These are phyloP conservation scores for Geranomyces michiganensis DNA, from an alignment of 192 early-diverging fungal species.

Conservation along the genomic window DNA sequence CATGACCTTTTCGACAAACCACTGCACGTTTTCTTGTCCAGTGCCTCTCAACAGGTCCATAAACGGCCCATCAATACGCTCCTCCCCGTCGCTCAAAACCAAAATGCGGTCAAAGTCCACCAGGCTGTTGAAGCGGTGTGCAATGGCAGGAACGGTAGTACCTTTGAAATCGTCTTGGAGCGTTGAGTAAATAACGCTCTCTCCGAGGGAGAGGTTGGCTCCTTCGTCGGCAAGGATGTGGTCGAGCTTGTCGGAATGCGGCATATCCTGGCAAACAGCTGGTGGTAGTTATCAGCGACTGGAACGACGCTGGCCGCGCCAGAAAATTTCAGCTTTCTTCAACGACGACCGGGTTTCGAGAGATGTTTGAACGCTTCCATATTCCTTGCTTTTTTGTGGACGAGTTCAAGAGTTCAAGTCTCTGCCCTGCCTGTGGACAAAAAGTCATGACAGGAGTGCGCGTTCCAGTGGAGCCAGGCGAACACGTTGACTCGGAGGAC, in stretches of 20 bases:
- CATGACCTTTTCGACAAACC: conserved; percentile 9
- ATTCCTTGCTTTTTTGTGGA: conserved; percentile 27
- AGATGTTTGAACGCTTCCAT: conserved; percentile 19
- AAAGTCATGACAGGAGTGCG: not conserved
- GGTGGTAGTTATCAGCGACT: conserved; percentile 32
- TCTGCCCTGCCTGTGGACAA: conserved; percentile 13
- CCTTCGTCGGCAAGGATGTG: conserved; percentile 13
- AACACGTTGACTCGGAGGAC: too few species aligned
- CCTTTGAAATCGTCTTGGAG: not conserved
- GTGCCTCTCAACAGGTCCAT: conserved; percentile 45
- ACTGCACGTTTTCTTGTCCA: conserved; percentile 27
- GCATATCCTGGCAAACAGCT: conserved; percentile 16
- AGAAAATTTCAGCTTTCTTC: conserved; percentile 24
- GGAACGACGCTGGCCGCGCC: conserved; percentile 31
- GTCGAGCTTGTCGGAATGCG: conserved; percentile 3
- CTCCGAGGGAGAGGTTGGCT: conserved; percentile 72
- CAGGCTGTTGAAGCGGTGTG: conserved; percentile 31
- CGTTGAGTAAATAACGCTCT: conserved; percentile 2
- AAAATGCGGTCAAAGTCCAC: conserved; percentile 51
- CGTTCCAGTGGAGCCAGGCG: too few species aligned
- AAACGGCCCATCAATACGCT: conserved; percentile 34
- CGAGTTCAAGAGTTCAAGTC: conserved; percentile 29
- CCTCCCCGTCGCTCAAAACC: conserved; percentile 69
- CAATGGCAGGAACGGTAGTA: conserved; percentile 26
- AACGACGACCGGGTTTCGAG: conserved; percentile 25